Evolutionary conservation across 805 yeast genomes (phyloP).

Genomic region (Candida chilensis): DNA sequence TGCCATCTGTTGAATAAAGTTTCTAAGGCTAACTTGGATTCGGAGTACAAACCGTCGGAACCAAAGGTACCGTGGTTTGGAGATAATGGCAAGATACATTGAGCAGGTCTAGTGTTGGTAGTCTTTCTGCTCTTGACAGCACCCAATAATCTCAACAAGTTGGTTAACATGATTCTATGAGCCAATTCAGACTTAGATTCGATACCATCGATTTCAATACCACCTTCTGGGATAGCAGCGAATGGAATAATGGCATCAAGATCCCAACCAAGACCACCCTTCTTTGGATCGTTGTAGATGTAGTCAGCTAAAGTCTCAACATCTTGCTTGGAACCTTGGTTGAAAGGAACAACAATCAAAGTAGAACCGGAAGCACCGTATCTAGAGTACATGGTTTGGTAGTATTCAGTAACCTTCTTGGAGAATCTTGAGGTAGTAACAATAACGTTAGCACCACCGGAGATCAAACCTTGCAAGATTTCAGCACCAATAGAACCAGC

Average conservation of each 20-base stretch:
- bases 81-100: constrained; percentile 90
- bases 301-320: constrained; percentile 77
- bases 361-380: constrained; percentile 90
- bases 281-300: constrained; percentile 75
- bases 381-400: constrained; percentile 87
- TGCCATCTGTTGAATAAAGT: constrained; percentile 98
- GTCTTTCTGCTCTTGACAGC: constrained; percentile 78
- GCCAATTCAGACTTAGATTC: constrained; percentile 97
- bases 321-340: constrained; percentile 95
- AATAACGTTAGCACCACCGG: constrained; percentile 97
- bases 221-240: constrained; percentile 99
- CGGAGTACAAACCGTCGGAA: constrained; percentile 96
- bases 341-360: constrained; percentile 94
- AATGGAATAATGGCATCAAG: constrained; percentile 93
- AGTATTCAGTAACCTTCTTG: constrained; percentile 89
- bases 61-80: constrained; percentile 99
- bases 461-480: constrained; percentile 83
- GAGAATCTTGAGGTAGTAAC: constrained; percentile 96
- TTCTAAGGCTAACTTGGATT: constrained; percentile 91
- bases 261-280: constrained; percentile 97
- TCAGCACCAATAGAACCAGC: constrained; percentile 98
- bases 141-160: constrained; percentile 88
- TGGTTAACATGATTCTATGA: constrained; percentile 97
- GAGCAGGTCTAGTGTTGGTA: constrained; percentile 95
- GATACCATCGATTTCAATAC: constrained; percentile 86